Conservation (phyloP, 495 filamentous ascomycete genomes). For the Amniculicola lignicola region DNA sequence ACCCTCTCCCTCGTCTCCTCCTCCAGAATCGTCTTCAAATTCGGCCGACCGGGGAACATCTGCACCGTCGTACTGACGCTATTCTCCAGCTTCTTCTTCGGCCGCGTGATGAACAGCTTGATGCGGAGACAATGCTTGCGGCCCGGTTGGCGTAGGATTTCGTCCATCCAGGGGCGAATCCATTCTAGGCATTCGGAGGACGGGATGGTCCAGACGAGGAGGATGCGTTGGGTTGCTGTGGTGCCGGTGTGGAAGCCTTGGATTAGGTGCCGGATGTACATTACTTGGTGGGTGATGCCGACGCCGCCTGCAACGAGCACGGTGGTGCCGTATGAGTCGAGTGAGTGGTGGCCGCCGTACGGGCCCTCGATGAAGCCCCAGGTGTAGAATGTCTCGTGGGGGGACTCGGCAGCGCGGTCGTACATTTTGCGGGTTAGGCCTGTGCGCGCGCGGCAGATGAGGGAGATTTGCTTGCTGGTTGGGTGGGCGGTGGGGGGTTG, state of each 20-base stretch:
- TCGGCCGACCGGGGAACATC: conserved; percentile 77
- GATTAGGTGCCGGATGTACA: conserved; percentile 52
- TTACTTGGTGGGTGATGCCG: conserved; percentile 59
- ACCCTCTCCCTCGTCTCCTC: conserved; percentile 72
- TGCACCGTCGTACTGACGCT: conserved; percentile 79
- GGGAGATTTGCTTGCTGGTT: conserved; percentile 47
- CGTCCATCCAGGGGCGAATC: conserved; percentile 94
- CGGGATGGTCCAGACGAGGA: conserved; percentile 89
- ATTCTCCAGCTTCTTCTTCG: conserved; percentile 73
- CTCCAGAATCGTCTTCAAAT: conserved; percentile 61
- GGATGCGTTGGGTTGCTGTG: conserved; percentile 55
- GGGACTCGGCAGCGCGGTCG: conserved; percentile 44
- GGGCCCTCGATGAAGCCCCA: conserved; percentile 55
- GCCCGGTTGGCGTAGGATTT: conserved; percentile 78
- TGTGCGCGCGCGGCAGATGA: conserved; percentile 54
- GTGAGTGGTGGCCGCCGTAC: conserved; percentile 53
- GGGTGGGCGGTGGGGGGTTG: conserved; percentile 42
- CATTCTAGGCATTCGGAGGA: conserved; percentile 80
- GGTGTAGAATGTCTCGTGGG: conserved; percentile 45
- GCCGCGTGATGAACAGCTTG: conserved; percentile 85
- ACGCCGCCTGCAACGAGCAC: conserved; percentile 58
- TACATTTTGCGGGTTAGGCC: conserved; percentile 55
- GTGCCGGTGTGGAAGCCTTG: conserved; percentile 43
- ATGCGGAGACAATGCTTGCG: conserved; percentile 80
- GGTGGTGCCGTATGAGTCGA: conserved; percentile 54